phyloP scores from a whole-genome alignment of 768 basidiomycete species.

The Mycena belliarum region DNA sequence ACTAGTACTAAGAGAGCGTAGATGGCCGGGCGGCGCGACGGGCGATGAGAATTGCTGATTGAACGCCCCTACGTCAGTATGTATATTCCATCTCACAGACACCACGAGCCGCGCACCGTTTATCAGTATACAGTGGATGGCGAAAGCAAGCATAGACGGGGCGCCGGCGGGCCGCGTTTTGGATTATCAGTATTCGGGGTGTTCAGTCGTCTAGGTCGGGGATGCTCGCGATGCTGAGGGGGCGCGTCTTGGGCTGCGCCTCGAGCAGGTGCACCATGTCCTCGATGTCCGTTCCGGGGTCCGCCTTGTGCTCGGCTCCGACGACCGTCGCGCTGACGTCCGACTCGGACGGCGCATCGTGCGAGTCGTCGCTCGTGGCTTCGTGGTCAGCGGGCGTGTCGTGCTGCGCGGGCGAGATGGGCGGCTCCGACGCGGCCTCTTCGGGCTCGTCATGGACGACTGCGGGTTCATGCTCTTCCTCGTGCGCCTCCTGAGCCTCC shows the following conservation, averaged over 20 bases:
- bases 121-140: constrained; percentile 19
- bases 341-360: constrained; percentile 4
- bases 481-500: constrained; percentile 24
- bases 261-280: constrained; percentile 71
- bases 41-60: constrained; percentile 13
- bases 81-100: too few relatives aligned
- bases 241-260: constrained; percentile 38
- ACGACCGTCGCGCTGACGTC: constrained; percentile 18
- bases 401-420: constrained; percentile 28
- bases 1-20: constrained; percentile 16
- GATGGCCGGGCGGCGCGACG: constrained; percentile 5
- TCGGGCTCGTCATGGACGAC: constrained; percentile 19
- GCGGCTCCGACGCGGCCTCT: constrained; percentile 19
- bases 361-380: constrained; percentile 18
- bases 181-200: background rate
- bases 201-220: constrained; percentile 37
- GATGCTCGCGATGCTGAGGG: constrained; percentile 47
- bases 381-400: constrained; percentile 21
- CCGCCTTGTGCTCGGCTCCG: constrained; percentile 21
- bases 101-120: constrained; percentile 11
- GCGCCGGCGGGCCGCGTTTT: background rate
- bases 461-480: constrained; percentile 14
- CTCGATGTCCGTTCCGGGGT: constrained; percentile 51
- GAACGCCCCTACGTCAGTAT: background rate
- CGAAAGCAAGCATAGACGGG: constrained; percentile 14